Percentiles rank a stretch among this genome's conserved stretches.
Conservation (phyloP, 176 grass and related monocot genomes). For the Aegilops longissima region DNA sequence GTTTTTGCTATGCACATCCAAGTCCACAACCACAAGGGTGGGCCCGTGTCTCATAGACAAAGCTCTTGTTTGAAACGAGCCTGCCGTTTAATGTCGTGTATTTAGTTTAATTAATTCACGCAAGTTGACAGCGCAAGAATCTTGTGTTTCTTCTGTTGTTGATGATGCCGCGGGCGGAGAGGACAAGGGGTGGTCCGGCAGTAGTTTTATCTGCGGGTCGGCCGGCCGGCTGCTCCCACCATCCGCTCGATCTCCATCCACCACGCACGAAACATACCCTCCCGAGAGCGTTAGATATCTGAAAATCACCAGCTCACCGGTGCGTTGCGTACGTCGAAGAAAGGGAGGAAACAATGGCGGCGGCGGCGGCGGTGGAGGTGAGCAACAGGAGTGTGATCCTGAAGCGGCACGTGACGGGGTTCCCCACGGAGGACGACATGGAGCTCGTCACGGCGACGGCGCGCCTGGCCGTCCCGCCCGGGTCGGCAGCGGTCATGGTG, state of each 20-base stretch:
- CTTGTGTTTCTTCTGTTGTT: neutral
- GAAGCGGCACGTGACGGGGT: slow-evolving; percentile 49
- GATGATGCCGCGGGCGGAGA: neutral
- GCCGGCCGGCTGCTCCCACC: neutral
- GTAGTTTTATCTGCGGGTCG: neutral
- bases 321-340: neutral
- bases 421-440: neutral
- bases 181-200: neutral
- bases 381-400: slow-evolving; percentile 43
- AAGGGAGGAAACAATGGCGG: neutral
- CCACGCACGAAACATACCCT: neutral
- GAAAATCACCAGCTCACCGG: neutral
- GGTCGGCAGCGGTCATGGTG: slow-evolving; percentile 19
- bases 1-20: too few relatives aligned
- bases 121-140: neutral
- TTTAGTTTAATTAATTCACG: neutral
- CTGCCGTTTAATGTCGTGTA: too few relatives aligned
- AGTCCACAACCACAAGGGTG: too few relatives aligned
- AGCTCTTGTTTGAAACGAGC: too few relatives aligned
- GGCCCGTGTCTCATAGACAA: too few relatives aligned
- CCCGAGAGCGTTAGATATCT: neutral
- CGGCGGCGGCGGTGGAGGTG: neutral
- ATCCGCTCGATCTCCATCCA: neutral
- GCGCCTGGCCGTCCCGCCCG: neutral
- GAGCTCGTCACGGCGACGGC: slow-evolving; percentile 1